Evolutionary conservation across 768 basidiomycete genomes (phyloP), one percentile per base, ranked within the genome.

Genomic region (Lentinula edodes): DNA sequence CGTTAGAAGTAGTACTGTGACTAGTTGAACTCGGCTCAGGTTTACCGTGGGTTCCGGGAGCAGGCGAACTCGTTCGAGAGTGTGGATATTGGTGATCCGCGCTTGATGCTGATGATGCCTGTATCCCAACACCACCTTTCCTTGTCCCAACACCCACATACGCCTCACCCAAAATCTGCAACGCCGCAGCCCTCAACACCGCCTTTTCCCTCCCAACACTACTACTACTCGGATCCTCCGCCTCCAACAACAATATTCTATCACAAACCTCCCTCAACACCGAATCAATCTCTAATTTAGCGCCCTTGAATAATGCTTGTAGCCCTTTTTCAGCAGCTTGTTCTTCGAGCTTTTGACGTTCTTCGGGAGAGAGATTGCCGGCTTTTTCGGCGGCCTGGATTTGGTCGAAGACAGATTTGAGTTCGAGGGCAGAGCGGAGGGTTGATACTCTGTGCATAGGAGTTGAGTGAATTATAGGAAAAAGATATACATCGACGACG

Each of bases 261-360:
- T 28, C 28, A 28, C 28, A 28, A 23, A 89, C 90, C 72, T 95
- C 93, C 15, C 93, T 86, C 93, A 58, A 95, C 28, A 28, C 28
- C 28, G 28, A 28, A 2, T 28, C 28, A 28, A 28, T 83, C 71
- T 96, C 93, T 32, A 96, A 86, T 71, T 95, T 95, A 16, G 93
- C 86, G 5, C 93, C 93, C 80, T 95, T 95, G 83, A 95, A 95
- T 35, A 95, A 75, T 0, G 93, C 92, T 66, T 93, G 91, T 1
- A 95, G 72, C 12, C 92, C 94, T 72, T 95, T 95, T 77, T 95
- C 93, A 0, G 94, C 93, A 0, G 94, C 94, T 67, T 93, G 90
- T 66, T 95, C 94, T 69, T 96, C 94, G 0, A 96, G 75, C 61
- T 86, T 83, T 70, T 82, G 86, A 75, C 85, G 88, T 74, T 94